Base-by-base conservation (phyloP, 2,329 filamentous ascomycete species). In the Ilyonectria mors-panacis region DNA sequence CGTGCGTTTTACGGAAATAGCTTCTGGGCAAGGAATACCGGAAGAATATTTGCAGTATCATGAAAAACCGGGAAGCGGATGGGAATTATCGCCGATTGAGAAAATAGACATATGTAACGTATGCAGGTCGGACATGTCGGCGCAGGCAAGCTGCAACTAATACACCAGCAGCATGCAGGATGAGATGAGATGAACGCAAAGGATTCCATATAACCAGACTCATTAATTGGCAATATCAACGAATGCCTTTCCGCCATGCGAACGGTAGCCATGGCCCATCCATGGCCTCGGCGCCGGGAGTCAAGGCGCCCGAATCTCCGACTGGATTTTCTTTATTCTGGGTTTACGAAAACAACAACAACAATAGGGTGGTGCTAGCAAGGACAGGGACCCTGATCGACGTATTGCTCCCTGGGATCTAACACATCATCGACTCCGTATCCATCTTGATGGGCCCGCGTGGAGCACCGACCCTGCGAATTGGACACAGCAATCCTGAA, bases 401-500 rank as follows among this genome's bases (percentile, higher is more conserved):
- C 39, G 39, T 42, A 42, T 42, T 42, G 39, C 39, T 42, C n/a
- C 39, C 39, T n/a, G 15, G 15, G 39, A 8, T n/a, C 15, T 42
- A 42, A 42, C 39, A 42, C 39, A 42, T 42, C 39, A 39, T 39
- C 17, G 15, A 42, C 39, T 17, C 15, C 15, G 39, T n/a, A 42
- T 42, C 39, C 39, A 42, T 42, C 39, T 42, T 42, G 39, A 8
- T 42, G 15, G 39, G 39, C 30, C 30, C 30, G 30, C 30, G 30
- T 8, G 15, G 39, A n/a, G 39, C 39, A 42, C 17, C 15, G 39
- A 8, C 39, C 39, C 39, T 42, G 39, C 3, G 15, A 51, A 51
- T 33, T 44, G 60, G 60, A 35, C 28, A 53, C 45, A 44, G 42
- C 30, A 50, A 56, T 62, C 59, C 59, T 48, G 48, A 62, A 62